phyloP scores from a whole-genome alignment of 1,139 yeast species.

The Eremothecium gossypii region DNA sequence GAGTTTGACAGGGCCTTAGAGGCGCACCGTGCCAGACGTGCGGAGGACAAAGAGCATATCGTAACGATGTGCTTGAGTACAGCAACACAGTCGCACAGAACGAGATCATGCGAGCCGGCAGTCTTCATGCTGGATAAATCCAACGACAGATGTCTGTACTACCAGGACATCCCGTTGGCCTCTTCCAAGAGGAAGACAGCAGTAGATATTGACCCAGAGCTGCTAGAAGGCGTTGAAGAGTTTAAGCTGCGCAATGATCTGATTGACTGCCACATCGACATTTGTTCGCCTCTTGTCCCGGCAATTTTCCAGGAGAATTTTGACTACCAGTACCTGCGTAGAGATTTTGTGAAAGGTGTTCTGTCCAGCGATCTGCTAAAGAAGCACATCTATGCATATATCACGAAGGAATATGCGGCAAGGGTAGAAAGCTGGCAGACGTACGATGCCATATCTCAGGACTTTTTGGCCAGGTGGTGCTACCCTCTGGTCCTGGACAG shows the following conservation, averaged over 20 bases:
- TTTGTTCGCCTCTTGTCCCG: conserved; percentile 91
- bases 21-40: conserved; percentile 62
- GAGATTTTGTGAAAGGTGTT: conserved; percentile 85
- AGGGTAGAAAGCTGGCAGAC: conserved; percentile 92
- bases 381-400: conserved; percentile 82
- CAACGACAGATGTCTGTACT: conserved; percentile 70
- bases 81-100: conserved; percentile 78
- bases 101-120: conserved; percentile 77
- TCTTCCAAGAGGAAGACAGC: conserved; percentile 41
- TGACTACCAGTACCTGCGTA: conserved; percentile 79
- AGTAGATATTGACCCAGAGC: conserved; percentile 75
- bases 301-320: conserved; percentile 93
- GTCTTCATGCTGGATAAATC: conserved; percentile 69
- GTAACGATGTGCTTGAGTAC: conserved; percentile 88
- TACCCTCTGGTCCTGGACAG: conserved; percentile 89
- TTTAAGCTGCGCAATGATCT: conserved; percentile 79
- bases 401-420: conserved; percentile 75
- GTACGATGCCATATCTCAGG: conserved; percentile 86
- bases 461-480: conserved; percentile 81
- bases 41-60: conserved; percentile 77
- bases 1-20: conserved; percentile 67
- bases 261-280: conserved; percentile 93
- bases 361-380: conserved; percentile 83
- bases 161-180: conserved; percentile 64
- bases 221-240: conserved; percentile 70